These are phyloP conservation scores for Podaxis sp. DNA, from an alignment of 768 basidiomycete species.

Conservation along the genomic window DNA sequence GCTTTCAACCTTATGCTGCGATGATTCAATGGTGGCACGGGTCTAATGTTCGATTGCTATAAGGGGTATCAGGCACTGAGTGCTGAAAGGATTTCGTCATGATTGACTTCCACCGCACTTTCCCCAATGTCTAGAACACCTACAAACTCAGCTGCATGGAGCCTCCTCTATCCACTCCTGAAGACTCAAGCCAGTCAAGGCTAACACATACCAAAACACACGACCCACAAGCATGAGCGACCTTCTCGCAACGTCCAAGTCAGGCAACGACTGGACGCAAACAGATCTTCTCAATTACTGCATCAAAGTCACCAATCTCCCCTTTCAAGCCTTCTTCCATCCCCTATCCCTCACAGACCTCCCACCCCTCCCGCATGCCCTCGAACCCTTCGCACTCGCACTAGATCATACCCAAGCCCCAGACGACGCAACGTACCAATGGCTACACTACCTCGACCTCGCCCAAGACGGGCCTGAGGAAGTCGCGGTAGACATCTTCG, in stretches of 20 bases:
- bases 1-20: no score
- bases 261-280: constrained; percentile 8
- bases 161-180: neutral
- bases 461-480: neutral
- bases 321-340: neutral
- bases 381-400: neutral
- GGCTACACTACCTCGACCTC: constrained; percentile 8
- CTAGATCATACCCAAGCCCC: neutral
- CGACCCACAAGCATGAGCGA: neutral
- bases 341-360: constrained; percentile 3
- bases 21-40: no score
- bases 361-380: neutral
- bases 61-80: neutral
- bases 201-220: neutral
- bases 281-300: neutral
- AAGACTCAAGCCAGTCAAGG: neutral
- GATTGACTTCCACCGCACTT: neutral
- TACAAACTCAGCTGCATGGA: neutral
- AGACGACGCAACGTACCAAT: constrained; percentile 1
- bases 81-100: neutral
- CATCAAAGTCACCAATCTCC: neutral
- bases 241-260: neutral
- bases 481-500: neutral
- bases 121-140: neutral
- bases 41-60: neutral